Percentiles rank a stretch among this genome's conserved stretches.
Conservation (phyloP, 805 yeast genomes). For the Osmozyma mogii region DNA sequence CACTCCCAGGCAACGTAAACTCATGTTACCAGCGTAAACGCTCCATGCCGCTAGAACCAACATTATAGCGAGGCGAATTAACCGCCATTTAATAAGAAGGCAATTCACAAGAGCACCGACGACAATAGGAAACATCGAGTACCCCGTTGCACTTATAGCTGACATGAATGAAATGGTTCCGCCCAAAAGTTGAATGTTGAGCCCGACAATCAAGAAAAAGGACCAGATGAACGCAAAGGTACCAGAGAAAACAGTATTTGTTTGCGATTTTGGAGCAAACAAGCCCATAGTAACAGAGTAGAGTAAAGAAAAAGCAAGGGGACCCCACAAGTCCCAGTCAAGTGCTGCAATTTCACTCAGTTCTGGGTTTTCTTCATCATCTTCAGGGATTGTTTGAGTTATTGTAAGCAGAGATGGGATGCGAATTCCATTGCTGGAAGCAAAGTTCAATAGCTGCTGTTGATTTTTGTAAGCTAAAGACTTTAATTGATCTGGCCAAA, state of each 20-base stretch:
- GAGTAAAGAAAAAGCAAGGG: slow-evolving; percentile 51
- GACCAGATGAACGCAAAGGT: slow-evolving; percentile 59
- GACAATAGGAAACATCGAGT: slow-evolving; percentile 60
- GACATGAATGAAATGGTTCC: slow-evolving; percentile 59
- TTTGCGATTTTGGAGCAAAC: slow-evolving; percentile 35
- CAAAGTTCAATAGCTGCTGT: slow-evolving; percentile 25
- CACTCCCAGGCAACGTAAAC: slow-evolving; percentile 60
- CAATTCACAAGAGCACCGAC: slow-evolving; percentile 43
- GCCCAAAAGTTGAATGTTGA: slow-evolving; percentile 57
- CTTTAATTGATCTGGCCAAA: slow-evolving; percentile 37
- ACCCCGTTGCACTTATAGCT: slow-evolving; percentile 64
- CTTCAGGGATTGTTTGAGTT: slow-evolving; percentile 16
- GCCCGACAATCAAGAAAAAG: slow-evolving; percentile 51
- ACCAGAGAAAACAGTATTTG: slow-evolving; percentile 52
- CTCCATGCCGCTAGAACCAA: slow-evolving; percentile 51
- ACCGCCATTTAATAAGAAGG: slow-evolving; percentile 37
- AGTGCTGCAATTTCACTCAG: slow-evolving; percentile 11
- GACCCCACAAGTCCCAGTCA: slow-evolving; percentile 70
- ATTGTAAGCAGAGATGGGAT: slow-evolving; percentile 27
- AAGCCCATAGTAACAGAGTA: slow-evolving; percentile 48
- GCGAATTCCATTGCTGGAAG: slow-evolving; percentile 26
- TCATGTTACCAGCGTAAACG: slow-evolving; percentile 52
- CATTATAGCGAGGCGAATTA: slow-evolving; percentile 43
- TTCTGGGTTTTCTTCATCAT: slow-evolving; percentile 12
- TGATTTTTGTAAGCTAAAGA: slow-evolving; percentile 30